Evolutionary conservation across 2,329 filamentous ascomycete species (phyloP), one percentile per base, ranked within the genome.

Genomic region (Intubia oerlemansii): DNA sequence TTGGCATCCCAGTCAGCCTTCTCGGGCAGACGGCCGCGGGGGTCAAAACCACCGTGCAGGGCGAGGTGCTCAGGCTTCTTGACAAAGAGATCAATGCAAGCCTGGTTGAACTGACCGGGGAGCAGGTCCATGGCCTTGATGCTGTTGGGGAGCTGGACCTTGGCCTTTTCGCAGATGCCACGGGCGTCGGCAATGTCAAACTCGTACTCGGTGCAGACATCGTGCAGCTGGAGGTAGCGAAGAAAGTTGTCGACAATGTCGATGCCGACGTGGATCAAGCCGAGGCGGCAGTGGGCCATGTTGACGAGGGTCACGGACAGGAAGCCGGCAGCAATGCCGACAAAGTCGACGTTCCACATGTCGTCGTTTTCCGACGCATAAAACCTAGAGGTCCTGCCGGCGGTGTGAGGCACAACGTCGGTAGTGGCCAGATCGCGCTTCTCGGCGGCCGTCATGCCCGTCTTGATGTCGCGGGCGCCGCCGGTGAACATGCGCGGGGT

Each of bases 221-320:
- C 65, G 43, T 95, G 84, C 34, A 76, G 66, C 8, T 84, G 57
- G 1, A 95, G 57, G 39, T 93, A 98, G 38, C 80, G 78, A 37
- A 92, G 66, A 44, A 95, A 95, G 44, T 88, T 91, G 34, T 68
- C 66, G 23, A 93, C 58, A 1, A 90, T 66, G 19, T 63, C 59
- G 13, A 72, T 66, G 4, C 68, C 69, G 6, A 60, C 48, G n/a
- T 61, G 51, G 35, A 82, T 59, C 10, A 59, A 49, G 0, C 51
- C 44, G 11, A 51, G 56, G 10, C 69, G 61, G 27, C 66, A 64
- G 12, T 64, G 57, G 21, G 66, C 64, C 21, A 65, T 52, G 16
- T 52, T 52, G 0, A 65, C 59, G 5, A 77, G 59, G 24, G 57
- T 59, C 5, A 57, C 56, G 10, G 68, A 68, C 64, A 93, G 52